These are phyloP conservation scores for Thielaviopsis musarum DNA, from an alignment of 2,329 filamentous ascomycete species.

Conservation along the genomic window DNA sequence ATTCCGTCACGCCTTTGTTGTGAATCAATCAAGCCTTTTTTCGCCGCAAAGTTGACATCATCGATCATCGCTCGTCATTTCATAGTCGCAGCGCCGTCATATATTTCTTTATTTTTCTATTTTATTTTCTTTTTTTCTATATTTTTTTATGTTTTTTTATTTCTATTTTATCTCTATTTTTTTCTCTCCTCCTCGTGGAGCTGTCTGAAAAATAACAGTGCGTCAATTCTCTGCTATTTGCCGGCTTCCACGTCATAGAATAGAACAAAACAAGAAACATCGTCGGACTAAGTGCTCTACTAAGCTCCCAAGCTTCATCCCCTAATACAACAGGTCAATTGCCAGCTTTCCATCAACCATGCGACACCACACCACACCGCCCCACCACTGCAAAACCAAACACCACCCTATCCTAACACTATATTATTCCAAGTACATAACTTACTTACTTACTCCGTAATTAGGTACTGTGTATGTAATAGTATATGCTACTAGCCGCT, in stretches of 20 bases:
- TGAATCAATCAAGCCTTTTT: background rate
- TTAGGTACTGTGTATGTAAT: too few species aligned
- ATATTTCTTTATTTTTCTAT: background rate
- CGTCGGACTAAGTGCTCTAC: background rate
- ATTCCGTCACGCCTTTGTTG: background rate
- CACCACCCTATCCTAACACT: background rate
- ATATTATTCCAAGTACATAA: too few species aligned
- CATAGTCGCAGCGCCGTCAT: background rate
- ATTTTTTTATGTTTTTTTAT: too few species aligned
- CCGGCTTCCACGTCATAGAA: too few species aligned
- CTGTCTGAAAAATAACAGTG: too few species aligned
- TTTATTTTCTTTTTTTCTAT: background rate
- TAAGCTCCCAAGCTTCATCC: background rate
- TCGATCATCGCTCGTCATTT: background rate
- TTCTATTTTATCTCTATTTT: too few species aligned
- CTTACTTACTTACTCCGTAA: too few species aligned
- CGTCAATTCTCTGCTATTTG: too few species aligned
- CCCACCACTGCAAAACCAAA: background rate
- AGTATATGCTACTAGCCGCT: too few species aligned
- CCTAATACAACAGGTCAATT: background rate
- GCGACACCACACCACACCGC: background rate
- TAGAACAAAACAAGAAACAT: background rate
- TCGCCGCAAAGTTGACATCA: background rate
- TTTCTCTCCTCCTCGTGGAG: too few species aligned
- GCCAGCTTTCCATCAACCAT: background rate